phyloP scores from a whole-genome alignment of 164 flowering plant genomes.

The Pachysandra terminalis region DNA sequence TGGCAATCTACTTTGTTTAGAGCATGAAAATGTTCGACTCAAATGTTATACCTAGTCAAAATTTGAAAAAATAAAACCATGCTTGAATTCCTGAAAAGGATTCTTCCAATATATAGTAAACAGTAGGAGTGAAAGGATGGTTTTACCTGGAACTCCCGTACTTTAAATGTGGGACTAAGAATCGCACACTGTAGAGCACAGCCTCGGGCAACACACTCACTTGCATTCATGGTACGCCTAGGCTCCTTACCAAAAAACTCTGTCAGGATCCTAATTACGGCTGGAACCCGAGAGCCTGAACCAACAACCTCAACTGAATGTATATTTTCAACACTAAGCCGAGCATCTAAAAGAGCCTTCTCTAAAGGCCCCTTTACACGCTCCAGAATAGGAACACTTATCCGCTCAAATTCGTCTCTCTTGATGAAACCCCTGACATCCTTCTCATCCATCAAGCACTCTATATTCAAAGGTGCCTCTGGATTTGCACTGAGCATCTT shows the following conservation, averaged over 20 bases:
- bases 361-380: conserved; percentile 79
- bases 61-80: no score
- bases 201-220: conserved; percentile 91
- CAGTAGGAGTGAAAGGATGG: background rate
- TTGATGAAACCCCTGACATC: conserved; percentile 82
- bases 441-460: conserved; percentile 93
- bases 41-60: no score
- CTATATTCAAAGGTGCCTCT: conserved; percentile 78
- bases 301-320: conserved; percentile 90
- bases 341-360: conserved; percentile 76
- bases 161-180: conserved; percentile 91
- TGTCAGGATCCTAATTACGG: conserved; percentile 64
- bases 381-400: conserved; percentile 73
- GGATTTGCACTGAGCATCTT: conserved; percentile 83
- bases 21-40: no score
- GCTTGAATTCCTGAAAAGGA: no score
- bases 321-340: conserved; percentile 54
- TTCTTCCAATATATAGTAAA: background rate
- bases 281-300: conserved; percentile 88
- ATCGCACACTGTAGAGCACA: conserved; percentile 87
- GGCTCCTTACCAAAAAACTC: conserved; percentile 91
- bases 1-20: no score
- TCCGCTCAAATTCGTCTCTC: conserved; percentile 83
- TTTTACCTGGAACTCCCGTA: conserved; percentile 79
- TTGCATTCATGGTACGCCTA: conserved; percentile 93